These are phyloP conservation scores for Metarhizium rileyi DNA, from an alignment of 2,329 filamentous ascomycete species.

Conservation along the genomic window DNA sequence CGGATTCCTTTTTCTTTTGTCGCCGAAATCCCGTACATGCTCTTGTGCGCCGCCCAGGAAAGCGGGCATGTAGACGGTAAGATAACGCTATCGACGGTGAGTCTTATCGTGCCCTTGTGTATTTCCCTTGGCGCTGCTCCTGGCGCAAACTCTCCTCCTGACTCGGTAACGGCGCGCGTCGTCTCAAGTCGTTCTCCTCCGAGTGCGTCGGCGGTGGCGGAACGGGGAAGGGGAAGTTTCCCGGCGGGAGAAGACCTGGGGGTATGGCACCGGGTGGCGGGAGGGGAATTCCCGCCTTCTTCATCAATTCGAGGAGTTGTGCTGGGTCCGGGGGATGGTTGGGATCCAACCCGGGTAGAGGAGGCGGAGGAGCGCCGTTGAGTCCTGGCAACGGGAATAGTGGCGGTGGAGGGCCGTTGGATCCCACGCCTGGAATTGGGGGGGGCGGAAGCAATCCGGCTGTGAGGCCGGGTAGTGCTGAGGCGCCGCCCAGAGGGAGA, in stretches of 20 bases:
- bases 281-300: constrained; percentile 52
- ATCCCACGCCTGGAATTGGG: constrained; percentile 37
- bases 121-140: constrained; percentile 60
- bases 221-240: constrained; percentile 23
- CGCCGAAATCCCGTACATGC: not conserved
- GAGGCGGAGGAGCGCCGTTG: constrained; percentile 36
- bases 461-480: constrained; percentile 30
- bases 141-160: constrained; percentile 73
- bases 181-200: constrained; percentile 25
- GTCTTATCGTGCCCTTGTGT: constrained; percentile 41
- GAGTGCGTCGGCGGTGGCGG: constrained; percentile 30
- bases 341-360: constrained; percentile 46
- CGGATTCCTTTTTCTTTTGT: not conserved
- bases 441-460: constrained; percentile 32
- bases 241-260: constrained; percentile 32
- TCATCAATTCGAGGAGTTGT: constrained; percentile 54
- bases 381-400: constrained; percentile 43
- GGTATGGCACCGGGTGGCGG: constrained; percentile 41
- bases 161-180: constrained; percentile 66
- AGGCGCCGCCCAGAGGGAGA: constrained; percentile 32
- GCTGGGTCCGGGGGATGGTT: constrained; percentile 52
- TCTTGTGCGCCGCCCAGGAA: not conserved
- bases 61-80: not conserved
- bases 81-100: not conserved
- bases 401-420: constrained; percentile 35